phyloP scores from a whole-genome alignment of 495 filamentous ascomycete genomes.

The Talaromyces thailandensis region DNA sequence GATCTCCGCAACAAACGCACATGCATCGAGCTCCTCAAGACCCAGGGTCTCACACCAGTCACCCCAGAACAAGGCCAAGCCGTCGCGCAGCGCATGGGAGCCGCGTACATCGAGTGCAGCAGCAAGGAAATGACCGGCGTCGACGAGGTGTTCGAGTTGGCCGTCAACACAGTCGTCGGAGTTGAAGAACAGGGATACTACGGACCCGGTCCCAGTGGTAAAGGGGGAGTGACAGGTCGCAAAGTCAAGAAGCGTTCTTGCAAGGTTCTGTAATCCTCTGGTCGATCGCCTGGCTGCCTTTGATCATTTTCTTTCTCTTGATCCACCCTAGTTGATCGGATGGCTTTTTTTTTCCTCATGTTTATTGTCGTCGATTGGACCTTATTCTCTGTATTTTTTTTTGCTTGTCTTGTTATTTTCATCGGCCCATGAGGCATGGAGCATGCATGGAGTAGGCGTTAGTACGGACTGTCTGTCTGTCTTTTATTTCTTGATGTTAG shows the following conservation, averaged over 20 bases:
- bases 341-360: constrained; percentile 15
- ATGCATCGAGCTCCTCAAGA: constrained; percentile 96
- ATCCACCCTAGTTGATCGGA: constrained; percentile 13
- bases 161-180: constrained; percentile 74
- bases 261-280: constrained; percentile 52
- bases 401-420: constrained; percentile 8
- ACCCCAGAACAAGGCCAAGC: constrained; percentile 79
- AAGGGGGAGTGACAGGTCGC: constrained; percentile 21
- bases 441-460: constrained; percentile 41
- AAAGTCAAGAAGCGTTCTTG: constrained; percentile 62
- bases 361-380: constrained; percentile 7
- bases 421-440: constrained; percentile 13
- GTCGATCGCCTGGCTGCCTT: constrained; percentile 4
- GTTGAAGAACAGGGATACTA: constrained; percentile 33
- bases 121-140: constrained; percentile 95
- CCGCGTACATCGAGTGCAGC: constrained; percentile 93
- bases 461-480: constrained; percentile 9
- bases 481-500: constrained; percentile 2
- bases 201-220: constrained; percentile 22
- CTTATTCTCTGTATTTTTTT: constrained; percentile 8
- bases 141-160: constrained; percentile 85
- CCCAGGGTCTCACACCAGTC: constrained; percentile 91
- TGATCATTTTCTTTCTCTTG: constrained; percentile 14
- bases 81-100: constrained; percentile 87
- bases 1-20: constrained; percentile 89